Base-by-base conservation (phyloP, 169 alveolate species). In the Babesia gibsoni region DNA sequence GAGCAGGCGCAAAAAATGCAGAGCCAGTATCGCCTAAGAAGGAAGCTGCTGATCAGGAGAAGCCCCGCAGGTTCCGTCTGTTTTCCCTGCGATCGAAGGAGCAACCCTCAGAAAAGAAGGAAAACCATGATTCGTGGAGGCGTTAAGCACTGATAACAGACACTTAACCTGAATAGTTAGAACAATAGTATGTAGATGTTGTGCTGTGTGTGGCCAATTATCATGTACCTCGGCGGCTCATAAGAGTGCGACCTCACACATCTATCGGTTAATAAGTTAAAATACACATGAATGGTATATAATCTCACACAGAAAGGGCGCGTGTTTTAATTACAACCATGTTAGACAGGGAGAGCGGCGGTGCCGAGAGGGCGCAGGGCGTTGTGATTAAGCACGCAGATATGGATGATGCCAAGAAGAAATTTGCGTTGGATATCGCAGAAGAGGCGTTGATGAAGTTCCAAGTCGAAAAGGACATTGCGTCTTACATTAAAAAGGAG, bases 331-430 rank as follows among this genome's bases (percentile, higher is more conserved):
- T n/a, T n/a, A n/a, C n/a, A n/a, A n/a, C n/a, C 46, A 43, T 43
- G 59, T 4, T 27, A 4, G 72, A 61, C 59, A 46, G 14, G 36
- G 72, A 61, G 2, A 27, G 46, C 46, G 10, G 48, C 35, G 32
- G 50, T 25, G 59, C 59, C 36, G 58, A 33, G 33, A 1, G 14
- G 30, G 56, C 52, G 46, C 61, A 46, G 25, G 88, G 69, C 27
- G 63, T 77, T 12, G 83, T 69, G 49, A 81, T 98, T 84, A 97
- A 97, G 90, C 97, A 96, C 86, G 99, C 98, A 58, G 99, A 98
- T 88, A 98, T 98, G 99, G 95, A 98, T 37, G 99, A 98, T 80
- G 98, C 96, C 63, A 94, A 96, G 98, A 98, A 95, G 79, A 96
- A 95, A 83, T 98, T 96, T 82, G 99, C 99, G 32, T 95, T 98